A percentile compares a stretch with the other conserved stretches of the same genome.
Evolutionary conservation across 2,329 filamentous ascomycete species (phyloP).

Genomic region (Tolypocladium inflatum): DNA sequence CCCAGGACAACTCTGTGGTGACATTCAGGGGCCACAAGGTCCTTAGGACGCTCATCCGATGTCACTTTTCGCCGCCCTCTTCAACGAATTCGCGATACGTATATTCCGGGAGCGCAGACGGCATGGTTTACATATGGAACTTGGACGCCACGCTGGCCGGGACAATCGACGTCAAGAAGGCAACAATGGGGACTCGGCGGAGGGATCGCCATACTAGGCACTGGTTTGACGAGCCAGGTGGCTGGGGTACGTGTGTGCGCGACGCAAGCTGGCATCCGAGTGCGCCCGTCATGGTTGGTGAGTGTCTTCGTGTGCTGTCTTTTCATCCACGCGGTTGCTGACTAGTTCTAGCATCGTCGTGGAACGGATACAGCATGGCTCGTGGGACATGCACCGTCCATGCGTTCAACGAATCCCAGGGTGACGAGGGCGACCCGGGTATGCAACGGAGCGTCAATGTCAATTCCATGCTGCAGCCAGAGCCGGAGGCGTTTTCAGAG

Average conservation of each 20-base stretch:
- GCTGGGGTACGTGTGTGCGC: slow-evolving; percentile 71
- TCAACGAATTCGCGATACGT: slow-evolving; percentile 88
- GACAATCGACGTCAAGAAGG: slow-evolving; percentile 65
- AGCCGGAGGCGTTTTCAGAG: slow-evolving; percentile 13
- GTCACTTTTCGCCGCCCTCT: slow-evolving; percentile 83
- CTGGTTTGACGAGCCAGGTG: slow-evolving; percentile 44
- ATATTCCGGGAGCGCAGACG: slow-evolving; percentile 84
- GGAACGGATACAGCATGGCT: slow-evolving; percentile 68
- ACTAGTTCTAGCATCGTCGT: slow-evolving; percentile 60
- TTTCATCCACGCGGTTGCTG: neutral
- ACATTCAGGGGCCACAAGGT: slow-evolving; percentile 90
- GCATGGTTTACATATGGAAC: slow-evolving; percentile 87
- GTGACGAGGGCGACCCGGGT: slow-evolving; percentile 54
- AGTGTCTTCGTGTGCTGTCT: slow-evolving; percentile 15
- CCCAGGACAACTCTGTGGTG: slow-evolving; percentile 85
- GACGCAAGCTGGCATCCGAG: slow-evolving; percentile 89
- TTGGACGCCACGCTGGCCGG: slow-evolving; percentile 77
- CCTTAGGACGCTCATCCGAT: slow-evolving; percentile 81
- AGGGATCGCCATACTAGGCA: slow-evolving; percentile 43
- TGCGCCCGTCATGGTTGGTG: slow-evolving; percentile 65
- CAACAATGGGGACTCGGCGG: slow-evolving; percentile 55
- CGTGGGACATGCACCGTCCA: slow-evolving; percentile 71
- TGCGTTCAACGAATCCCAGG: slow-evolving; percentile 59
- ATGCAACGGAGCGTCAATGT: slow-evolving; percentile 52
- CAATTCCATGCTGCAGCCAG: slow-evolving; percentile 45